These are phyloP conservation scores for Penicillium sp. DNA, from an alignment of 2,329 filamentous ascomycete genomes.

Conservation along the genomic window DNA sequence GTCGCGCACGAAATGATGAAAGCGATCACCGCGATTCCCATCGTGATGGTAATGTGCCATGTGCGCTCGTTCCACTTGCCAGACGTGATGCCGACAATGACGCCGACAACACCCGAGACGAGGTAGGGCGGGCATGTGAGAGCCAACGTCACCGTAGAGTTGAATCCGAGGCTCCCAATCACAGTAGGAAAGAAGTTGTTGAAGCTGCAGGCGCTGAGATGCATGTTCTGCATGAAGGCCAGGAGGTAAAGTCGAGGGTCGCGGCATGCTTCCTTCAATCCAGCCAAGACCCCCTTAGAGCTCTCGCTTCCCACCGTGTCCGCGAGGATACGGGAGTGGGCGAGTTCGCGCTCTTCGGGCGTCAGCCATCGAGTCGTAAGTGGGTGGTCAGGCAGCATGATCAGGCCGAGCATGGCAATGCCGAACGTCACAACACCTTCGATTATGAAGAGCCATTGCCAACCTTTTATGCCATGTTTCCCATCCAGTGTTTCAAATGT, in stretches of 20 bases:
- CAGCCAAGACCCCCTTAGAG: not conserved
- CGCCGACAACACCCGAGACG: not conserved
- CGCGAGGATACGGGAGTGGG: not conserved
- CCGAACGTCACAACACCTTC: not conserved
- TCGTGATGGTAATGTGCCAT: constrained; percentile 26
- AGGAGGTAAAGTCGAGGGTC: constrained; percentile 47
- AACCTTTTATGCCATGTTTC: not conserved
- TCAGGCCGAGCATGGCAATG: not conserved
- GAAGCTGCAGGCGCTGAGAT: constrained; percentile 50
- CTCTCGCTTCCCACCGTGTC: constrained; percentile 1
- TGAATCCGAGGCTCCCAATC: constrained; percentile 52
- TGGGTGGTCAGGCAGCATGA: constrained; percentile 8
- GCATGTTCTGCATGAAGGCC: constrained; percentile 53
- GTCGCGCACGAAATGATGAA: constrained; percentile 26
- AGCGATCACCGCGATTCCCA: constrained; percentile 26
- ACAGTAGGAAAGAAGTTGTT: constrained; percentile 53
- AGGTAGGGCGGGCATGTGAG: constrained; percentile 43
- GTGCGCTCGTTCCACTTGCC: constrained; percentile 25
- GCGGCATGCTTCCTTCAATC: constrained; percentile 28
- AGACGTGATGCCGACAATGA: not conserved
- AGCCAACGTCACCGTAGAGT: constrained; percentile 52
- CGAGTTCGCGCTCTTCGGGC: constrained; percentile 1
- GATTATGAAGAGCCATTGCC: constrained; percentile 12
- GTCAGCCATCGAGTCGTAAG: not conserved
- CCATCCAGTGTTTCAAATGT: constrained; percentile 1